A percentile compares a stretch with the other conserved stretches of the same genome.
These are phyloP conservation scores for Avicennia marina DNA, from an alignment of 257 asterid genomes.

Conservation along the genomic window DNA sequence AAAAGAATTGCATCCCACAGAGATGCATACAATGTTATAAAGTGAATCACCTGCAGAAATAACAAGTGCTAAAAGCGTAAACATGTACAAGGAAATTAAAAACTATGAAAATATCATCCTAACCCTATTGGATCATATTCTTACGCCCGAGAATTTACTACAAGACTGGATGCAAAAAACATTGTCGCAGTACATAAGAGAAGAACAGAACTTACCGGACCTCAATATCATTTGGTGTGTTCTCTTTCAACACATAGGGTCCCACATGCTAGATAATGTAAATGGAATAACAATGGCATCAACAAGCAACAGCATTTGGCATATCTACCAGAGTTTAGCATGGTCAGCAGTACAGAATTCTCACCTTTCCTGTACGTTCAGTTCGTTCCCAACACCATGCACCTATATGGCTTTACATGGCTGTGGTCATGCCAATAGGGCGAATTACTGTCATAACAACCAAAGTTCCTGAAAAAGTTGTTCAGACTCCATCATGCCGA, in stretches of 20 bases:
- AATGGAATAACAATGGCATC: constrained; percentile 5
- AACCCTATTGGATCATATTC: too few species aligned
- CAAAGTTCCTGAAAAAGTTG: constrained; percentile 66
- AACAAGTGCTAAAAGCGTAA: constrained; percentile 14
- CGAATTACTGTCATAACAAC: constrained; percentile 85
- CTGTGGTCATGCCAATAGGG: constrained; percentile 79
- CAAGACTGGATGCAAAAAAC: too few species aligned
- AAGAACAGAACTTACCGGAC: too few species aligned
- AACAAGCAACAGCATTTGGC: neutral
- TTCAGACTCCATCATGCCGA: constrained; percentile 8
- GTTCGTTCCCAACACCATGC: constrained; percentile 94
- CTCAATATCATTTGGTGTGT: too few species aligned
- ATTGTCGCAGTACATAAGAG: too few species aligned
- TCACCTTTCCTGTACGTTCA: constrained; percentile 89
- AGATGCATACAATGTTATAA: constrained; percentile 90
- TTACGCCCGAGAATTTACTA: too few species aligned
- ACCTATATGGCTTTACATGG: constrained; percentile 71
- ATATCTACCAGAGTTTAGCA: constrained; percentile 14
- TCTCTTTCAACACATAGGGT: too few species aligned
- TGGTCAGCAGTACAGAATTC: constrained; percentile 16
- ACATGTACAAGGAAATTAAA: too few species aligned
- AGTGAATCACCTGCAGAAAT: constrained; percentile 74
- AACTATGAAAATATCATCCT: too few species aligned
- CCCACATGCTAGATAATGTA: neutral
- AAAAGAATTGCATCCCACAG: constrained; percentile 98